A percentile compares a stretch with the other conserved stretches of the same genome.
Evolutionary conservation across 2,329 filamentous ascomycete species (phyloP).

Genomic region (Zasmidium citrigriseum): DNA sequence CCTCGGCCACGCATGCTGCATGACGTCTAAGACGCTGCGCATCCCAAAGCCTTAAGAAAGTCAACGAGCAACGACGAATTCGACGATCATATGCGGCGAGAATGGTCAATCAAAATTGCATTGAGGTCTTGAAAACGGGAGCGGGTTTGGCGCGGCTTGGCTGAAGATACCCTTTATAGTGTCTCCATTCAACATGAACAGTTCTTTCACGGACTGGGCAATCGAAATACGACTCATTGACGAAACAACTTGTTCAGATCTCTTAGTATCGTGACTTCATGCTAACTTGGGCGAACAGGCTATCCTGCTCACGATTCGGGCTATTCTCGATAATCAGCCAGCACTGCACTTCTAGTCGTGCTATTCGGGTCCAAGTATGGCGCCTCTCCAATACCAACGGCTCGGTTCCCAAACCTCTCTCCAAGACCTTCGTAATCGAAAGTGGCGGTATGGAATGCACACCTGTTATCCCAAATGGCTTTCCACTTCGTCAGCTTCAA

Average conservation of each 20-base stretch:
- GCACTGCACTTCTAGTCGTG: conserved; percentile 37
- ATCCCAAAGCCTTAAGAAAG: conserved; percentile 73
- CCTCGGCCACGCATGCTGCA: conserved; percentile 83
- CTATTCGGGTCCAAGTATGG: conserved; percentile 57
- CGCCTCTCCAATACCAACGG: conserved; percentile 57
- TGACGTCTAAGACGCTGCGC: conserved; percentile 93
- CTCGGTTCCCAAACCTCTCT: conserved; percentile 53
- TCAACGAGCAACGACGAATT: background rate
- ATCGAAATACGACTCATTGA: too few species aligned
- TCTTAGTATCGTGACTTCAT: too few species aligned
- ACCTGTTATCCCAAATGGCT: conserved; percentile 67
- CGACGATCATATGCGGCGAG: background rate
- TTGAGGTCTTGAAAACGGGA: background rate
- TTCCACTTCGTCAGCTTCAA: background rate
- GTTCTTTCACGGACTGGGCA: too few species aligned
- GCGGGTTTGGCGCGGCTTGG: conserved; percentile 4
- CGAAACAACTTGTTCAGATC: too few species aligned
- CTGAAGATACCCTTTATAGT: conserved; percentile 13
- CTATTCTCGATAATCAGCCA: too few species aligned
- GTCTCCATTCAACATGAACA: conserved; percentile 17
- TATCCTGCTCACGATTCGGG: too few species aligned
- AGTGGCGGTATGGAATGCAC: conserved; percentile 61
- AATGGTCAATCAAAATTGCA: background rate
- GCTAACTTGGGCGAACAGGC: too few species aligned
- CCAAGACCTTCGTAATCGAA: conserved; percentile 62